Base-by-base conservation (phyloP, 495 filamentous ascomycete species). In the Annulohypoxylon bovei region DNA sequence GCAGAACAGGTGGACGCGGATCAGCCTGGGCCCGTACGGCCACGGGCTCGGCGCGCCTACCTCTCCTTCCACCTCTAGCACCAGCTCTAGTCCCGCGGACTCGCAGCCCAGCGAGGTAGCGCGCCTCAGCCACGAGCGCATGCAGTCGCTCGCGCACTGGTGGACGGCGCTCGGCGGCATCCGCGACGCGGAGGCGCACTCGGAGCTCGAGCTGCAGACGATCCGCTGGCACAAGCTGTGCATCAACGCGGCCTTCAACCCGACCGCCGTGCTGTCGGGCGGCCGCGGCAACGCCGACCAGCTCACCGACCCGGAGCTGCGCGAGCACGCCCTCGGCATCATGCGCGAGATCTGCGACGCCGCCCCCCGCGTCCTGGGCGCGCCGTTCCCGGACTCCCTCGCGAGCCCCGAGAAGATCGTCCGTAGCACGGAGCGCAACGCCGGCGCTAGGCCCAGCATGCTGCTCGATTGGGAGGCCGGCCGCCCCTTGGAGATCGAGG, bases 231-330 rank as follows among this genome's bases (percentile, higher is more conserved):
- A 89, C 69, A 90, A 90, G 75, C 83, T 89, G 23, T 84, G 82
- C 63, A 90, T 89, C 76, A 90, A 90, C 73, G 86, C 86, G 0
- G 83, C 85, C 18, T 88, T 89, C 80, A 90, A 90, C 76, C 86
- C 88, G 2, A 87, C 85, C 5, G 84, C 88, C 3, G 85, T 90
- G 11, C 77, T 90, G 1, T 81, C 81, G 0, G 86, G 85, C 18
- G 86, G 87, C 0, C 70, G 78, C 3, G 83, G 85, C 30, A 89
- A 89, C 72, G 82, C 84, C 16, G 82, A 82, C 30, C 85, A 86
- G 84, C 79, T 82, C 4, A 71, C 74, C 1, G 86, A 89, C 62
- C 59, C 77, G 0, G 86, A 89, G 71, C 75, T 87, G 37, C 74
- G 82, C 7, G 35, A 46, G 9, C 83, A 86, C 59, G 62, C 89